Evolutionary conservation across 1,284 basidiomycete genomes (phyloP).

Genomic region (Cryptococcus floricola): DNA sequence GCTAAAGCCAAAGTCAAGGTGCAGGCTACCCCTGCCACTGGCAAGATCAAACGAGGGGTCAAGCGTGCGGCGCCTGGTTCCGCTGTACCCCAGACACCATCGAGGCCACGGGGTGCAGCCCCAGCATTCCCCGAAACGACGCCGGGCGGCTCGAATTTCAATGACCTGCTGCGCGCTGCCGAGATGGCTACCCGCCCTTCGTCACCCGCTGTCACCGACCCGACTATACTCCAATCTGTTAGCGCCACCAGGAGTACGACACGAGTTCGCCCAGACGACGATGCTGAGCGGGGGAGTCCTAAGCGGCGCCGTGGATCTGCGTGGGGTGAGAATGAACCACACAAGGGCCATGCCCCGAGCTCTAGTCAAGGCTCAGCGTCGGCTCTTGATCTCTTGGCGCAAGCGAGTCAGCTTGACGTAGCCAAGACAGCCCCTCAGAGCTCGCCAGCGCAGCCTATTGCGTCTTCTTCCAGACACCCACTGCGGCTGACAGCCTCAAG

Average conservation of each 20-base stretch:
- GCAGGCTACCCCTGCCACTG: neutral
- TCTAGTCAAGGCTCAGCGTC: conserved; percentile 18
- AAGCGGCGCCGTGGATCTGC: conserved; percentile 20
- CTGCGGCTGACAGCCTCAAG: conserved; percentile 1
- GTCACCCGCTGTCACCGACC: conserved; percentile 29
- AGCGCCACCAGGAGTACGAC: conserved; percentile 35
- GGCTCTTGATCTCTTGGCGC: conserved; percentile 40
- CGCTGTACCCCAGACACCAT: conserved; percentile 27
- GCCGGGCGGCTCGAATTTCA: conserved; percentile 43
- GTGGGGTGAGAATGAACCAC: conserved; percentile 3
- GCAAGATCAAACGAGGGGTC: conserved; percentile 23
- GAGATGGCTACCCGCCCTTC: conserved; percentile 41
- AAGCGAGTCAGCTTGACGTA: conserved; percentile 40
- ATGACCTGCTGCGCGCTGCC: conserved; percentile 42
- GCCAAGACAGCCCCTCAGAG: conserved; percentile 8
- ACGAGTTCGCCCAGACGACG: conserved; percentile 14
- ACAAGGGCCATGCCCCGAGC: neutral
- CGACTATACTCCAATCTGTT: conserved; percentile 17
- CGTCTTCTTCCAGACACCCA: neutral
- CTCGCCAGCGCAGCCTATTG: conserved; percentile 14
- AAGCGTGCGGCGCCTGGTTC: conserved; percentile 22
- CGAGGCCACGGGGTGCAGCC: conserved; percentile 16
- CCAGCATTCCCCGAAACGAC: conserved; percentile 26
- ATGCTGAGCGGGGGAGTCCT: conserved; percentile 27
- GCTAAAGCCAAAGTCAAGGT: neutral